Base-by-base conservation (phyloP, 371 early-diverging fungal species). In the Saksenaea vasiformis region DNA sequence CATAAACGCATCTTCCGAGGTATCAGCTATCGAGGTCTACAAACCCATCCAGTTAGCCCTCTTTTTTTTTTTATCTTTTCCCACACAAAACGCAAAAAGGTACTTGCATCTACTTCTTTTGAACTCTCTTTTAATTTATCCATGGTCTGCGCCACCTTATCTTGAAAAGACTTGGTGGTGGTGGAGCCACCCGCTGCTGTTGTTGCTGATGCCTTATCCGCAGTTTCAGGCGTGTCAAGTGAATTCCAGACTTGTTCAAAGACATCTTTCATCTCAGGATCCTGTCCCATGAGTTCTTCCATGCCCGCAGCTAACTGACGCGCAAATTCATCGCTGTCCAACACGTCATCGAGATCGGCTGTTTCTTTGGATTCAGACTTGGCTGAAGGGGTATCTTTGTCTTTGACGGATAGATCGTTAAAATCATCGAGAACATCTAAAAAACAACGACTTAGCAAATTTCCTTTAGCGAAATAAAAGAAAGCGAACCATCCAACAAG, bases 91-190 rank as follows among this genome's bases (percentile, higher is more conserved):
- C 37, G 36, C 31, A 31, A 7, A 22, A 56, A 0, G 54, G 27
- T 27, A 66, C 80, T 75, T 88, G 91, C 94, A 70, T 92, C 88
- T 19, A 88, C 91, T 62, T 91, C 84, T 26, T 90, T 90, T 10
- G 91, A 90, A 61, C 94, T 94, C 62, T 91, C 90, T 66, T 91
- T 87, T 15, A 96, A 77, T 59, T 94, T 93, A 67, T 85, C 87
- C 90, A 95, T 87, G 5, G 95, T 95, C 54, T 91, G 87, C 28
- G 87, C 85, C 67, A 94, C 92, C 22, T 85, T 87, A 55, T 91
- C 91, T 67, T 92, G 91, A 77, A 94, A 94, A 53, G 84, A 75
- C 61, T 68, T 56, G 19, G 57, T 17, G 19, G 57, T 17, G 60
- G 27, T 24, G 67, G 66, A 13, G 70, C 60, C n/a, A 31, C 60